Evolutionary conservation across 2,329 filamentous ascomycete genomes (phyloP).

Genomic region (Aspergillus sp.): DNA sequence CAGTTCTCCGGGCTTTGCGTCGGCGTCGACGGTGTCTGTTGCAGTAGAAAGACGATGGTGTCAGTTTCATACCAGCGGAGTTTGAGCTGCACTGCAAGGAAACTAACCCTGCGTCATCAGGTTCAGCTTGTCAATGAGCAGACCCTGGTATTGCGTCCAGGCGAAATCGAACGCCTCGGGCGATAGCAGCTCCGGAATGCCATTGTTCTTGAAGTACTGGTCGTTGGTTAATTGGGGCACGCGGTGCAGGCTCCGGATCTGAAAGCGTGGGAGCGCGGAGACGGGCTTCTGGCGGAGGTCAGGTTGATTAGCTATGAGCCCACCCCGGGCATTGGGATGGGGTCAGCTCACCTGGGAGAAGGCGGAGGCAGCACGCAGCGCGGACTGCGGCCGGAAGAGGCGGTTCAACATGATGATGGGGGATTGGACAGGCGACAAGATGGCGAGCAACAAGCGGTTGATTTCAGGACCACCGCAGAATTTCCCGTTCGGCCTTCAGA

Average conservation of each 20-base stretch:
- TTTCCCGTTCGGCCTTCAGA: slow-evolving; percentile 29
- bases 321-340: slow-evolving; percentile 2
- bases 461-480: slow-evolving; percentile 32
- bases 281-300: slow-evolving; percentile 33
- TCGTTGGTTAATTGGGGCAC: slow-evolving; percentile 54
- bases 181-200: slow-evolving; percentile 72
- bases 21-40: slow-evolving; percentile 65
- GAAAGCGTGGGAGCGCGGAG: slow-evolving; percentile 40
- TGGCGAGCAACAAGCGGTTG: slow-evolving; percentile 20
- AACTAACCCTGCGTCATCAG: slow-evolving; percentile 66
- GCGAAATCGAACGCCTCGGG: slow-evolving; percentile 70
- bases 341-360: slow-evolving; percentile 36
- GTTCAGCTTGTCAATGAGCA: slow-evolving; percentile 76
- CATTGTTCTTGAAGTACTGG: slow-evolving; percentile 48
- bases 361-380: slow-evolving; percentile 44
- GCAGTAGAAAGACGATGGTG: background rate
- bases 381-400: slow-evolving; percentile 46
- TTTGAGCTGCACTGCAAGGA: slow-evolving; percentile 21
- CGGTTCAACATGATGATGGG: slow-evolving; percentile 45
- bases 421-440: slow-evolving; percentile 14
- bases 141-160: slow-evolving; percentile 78
- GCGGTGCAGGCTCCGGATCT: slow-evolving; percentile 44
- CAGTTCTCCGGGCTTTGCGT: slow-evolving; percentile 65
- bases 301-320: slow-evolving; percentile 16
- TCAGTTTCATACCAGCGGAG: background rate